phyloP scores from a whole-genome alignment of 2,329 filamentous ascomycete genomes.

The Phialophora verrucosa region DNA sequence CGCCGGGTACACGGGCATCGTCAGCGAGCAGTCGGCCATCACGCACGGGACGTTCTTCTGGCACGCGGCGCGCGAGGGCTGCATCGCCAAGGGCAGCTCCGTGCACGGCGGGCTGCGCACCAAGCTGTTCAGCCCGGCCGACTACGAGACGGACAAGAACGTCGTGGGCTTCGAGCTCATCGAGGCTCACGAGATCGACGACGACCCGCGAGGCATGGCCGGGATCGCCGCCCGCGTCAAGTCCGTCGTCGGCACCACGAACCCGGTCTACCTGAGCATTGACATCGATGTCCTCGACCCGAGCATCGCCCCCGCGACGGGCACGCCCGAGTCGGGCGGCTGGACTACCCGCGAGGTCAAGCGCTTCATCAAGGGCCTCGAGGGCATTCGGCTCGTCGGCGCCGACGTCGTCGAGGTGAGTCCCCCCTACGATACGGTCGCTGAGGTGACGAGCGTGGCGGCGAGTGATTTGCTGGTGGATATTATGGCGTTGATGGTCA shows the following conservation, averaged over 20 bases:
- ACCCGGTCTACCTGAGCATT: slow-evolving; percentile 43
- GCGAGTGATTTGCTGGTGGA: slow-evolving; percentile 44
- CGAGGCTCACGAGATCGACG: slow-evolving; percentile 73
- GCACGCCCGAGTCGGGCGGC: slow-evolving; percentile 40
- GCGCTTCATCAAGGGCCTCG: slow-evolving; percentile 38
- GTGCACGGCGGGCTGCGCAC: slow-evolving; percentile 88
- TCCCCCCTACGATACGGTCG: slow-evolving; percentile 39
- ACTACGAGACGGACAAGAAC: slow-evolving; percentile 85
- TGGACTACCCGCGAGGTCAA: slow-evolving; percentile 41
- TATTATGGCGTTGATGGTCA: slow-evolving; percentile 42
- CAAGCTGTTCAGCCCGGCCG: slow-evolving; percentile 75
- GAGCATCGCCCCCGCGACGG: slow-evolving; percentile 45
- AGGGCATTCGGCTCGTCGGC: slow-evolving; percentile 39
- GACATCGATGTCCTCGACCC: slow-evolving; percentile 46
- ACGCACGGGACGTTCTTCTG: slow-evolving; percentile 93
- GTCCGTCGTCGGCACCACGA: slow-evolving; percentile 70
- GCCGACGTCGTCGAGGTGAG: slow-evolving; percentile 42
- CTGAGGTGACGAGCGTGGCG: slow-evolving; percentile 42
- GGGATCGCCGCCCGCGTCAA: slow-evolving; percentile 81
- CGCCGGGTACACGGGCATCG: slow-evolving; percentile 77
- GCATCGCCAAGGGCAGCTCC: slow-evolving; percentile 80
- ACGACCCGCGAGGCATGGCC: slow-evolving; percentile 67
- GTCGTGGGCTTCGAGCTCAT: slow-evolving; percentile 80
- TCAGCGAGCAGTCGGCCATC: slow-evolving; percentile 74
- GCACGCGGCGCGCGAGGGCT: slow-evolving; percentile 76